Conservation (phyloP, 768 basidiomycete species). For the Lanmaoa pseudosensibilis region DNA sequence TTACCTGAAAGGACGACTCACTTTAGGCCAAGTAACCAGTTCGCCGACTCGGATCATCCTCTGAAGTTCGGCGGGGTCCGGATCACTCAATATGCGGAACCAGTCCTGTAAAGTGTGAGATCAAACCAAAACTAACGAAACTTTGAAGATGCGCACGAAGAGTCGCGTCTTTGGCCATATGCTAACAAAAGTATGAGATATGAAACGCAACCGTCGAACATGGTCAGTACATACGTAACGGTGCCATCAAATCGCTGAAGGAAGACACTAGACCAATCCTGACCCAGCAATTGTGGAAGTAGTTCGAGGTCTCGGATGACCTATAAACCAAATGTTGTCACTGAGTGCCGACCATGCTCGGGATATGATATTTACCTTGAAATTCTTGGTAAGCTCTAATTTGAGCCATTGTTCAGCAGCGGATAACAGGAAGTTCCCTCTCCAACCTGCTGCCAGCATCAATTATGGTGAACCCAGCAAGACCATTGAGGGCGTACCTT, state of each 20-base stretch:
- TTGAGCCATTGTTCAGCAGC: conserved; percentile 95
- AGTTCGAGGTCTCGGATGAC: conserved; percentile 96
- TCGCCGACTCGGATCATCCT: conserved; percentile 88
- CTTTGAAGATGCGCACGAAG: conserved; percentile 45
- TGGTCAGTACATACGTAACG: conserved; percentile 65
- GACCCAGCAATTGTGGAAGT: conserved; percentile 88
- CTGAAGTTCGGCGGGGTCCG: conserved; percentile 73
- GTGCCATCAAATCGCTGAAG: conserved; percentile 89
- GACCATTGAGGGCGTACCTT: conserved; percentile 47
- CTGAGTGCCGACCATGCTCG: not conserved
- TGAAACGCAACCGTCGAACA: conserved; percentile 14
- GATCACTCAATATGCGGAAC: conserved; percentile 82
- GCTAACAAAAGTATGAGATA: conserved; percentile 39
- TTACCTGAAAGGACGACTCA: conserved; percentile 33
- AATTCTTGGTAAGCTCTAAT: conserved; percentile 94
- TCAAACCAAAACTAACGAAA: not conserved
- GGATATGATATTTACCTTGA: conserved; percentile 53
- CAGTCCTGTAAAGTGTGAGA: conserved; percentile 57
- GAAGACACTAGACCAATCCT: conserved; percentile 97
- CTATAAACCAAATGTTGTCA: conserved; percentile 29
- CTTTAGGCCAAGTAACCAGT: conserved; percentile 96
- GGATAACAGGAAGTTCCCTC: conserved; percentile 90
- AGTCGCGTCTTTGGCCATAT: conserved; percentile 86
- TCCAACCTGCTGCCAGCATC: conserved; percentile 63
- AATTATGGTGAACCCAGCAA: not conserved